These are phyloP conservation scores for Blyttiomyces sp. DNA, from an alignment of 371 early-diverging fungal genomes.

Conservation along the genomic window DNA sequence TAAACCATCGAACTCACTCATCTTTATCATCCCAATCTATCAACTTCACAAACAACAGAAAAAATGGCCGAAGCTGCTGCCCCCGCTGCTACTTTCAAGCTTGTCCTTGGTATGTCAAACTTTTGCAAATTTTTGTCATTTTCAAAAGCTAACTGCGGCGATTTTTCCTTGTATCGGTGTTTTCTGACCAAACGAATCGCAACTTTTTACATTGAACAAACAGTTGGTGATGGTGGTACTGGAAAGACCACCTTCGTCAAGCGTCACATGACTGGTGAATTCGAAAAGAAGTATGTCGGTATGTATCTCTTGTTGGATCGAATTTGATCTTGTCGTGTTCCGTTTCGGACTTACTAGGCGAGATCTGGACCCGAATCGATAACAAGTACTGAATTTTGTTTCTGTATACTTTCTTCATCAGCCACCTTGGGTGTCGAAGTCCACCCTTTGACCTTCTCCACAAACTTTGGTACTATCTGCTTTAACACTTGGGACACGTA, in stretches of 20 bases:
- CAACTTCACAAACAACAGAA: background rate
- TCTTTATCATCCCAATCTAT: background rate
- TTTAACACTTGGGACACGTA: constrained; percentile 85
- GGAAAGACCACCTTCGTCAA: constrained; percentile 99
- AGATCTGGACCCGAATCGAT: no score
- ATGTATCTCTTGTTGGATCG: constrained; percentile 36
- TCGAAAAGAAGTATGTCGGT: constrained; percentile 99
- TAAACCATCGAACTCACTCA: background rate
- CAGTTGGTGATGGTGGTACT: constrained; percentile 99
- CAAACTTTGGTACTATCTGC: constrained; percentile 94
- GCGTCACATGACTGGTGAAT: constrained; percentile 99
- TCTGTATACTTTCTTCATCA: constrained; percentile 29
- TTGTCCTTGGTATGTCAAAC: constrained; percentile 35
- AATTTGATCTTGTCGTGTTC: background rate
- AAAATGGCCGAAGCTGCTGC: background rate
- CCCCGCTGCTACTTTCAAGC: constrained; percentile 35
- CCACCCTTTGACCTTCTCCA: constrained; percentile 95
- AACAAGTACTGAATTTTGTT: background rate
- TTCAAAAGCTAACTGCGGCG: background rate
- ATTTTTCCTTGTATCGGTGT: background rate
- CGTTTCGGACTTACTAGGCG: background rate
- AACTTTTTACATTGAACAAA: no score
- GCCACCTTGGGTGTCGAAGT: constrained; percentile 99
- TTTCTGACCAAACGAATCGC: background rate
- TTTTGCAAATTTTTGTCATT: background rate